Evolutionary conservation across 306 rosid genomes (phyloP), one percentile per base, ranked within the genome.

Genomic region (Benincasa hispida): DNA sequence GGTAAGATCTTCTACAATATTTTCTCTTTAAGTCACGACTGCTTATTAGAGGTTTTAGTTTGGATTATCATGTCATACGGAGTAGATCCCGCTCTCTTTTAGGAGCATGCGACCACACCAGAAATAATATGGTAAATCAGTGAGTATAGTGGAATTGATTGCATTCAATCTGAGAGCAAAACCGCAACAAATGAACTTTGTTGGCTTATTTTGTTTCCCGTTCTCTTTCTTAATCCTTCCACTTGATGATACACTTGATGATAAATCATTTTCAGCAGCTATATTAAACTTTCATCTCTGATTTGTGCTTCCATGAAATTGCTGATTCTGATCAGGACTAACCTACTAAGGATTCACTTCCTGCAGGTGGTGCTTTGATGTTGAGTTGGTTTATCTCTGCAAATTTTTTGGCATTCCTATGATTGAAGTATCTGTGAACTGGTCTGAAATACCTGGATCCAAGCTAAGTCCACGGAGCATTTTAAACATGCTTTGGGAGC

Each of bases 401-500:
- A 90, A 90, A 75, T 50, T 87, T 86, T 91, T 94, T 87, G 13
- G 74, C 76, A 90, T 94, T 75, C 93, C 89, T 21, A 83, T 94
- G 81, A 72, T 86, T 24, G 98, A 94, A 84, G 87, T 89, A 78
- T 91, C 98, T 56, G 98, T 94, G 84, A 91, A 82, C 83, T 94
- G 98, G 98, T 87, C 91, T 7, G 98, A 94, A 84, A 94, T 94
- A 83, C 97, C 98, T 15, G 98, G 98, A 79, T 94, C 98, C 14
- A 94, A 94, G 91, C 93, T 94, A 87, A 90, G 88, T 54, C 91
- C 83, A 8, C 78, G 87, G 84, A 94, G 98, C 84, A 91, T 91
- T 55, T 97, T 93, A 19, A 90, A 90, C 89, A 93, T 94, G 97
- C 97, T 94, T 67, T 94, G 97, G 98, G 98, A 94, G 89, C 93